Evolutionary conservation across 202 grass and related monocot species (phyloP).

Genomic region (Carex arenaria): DNA sequence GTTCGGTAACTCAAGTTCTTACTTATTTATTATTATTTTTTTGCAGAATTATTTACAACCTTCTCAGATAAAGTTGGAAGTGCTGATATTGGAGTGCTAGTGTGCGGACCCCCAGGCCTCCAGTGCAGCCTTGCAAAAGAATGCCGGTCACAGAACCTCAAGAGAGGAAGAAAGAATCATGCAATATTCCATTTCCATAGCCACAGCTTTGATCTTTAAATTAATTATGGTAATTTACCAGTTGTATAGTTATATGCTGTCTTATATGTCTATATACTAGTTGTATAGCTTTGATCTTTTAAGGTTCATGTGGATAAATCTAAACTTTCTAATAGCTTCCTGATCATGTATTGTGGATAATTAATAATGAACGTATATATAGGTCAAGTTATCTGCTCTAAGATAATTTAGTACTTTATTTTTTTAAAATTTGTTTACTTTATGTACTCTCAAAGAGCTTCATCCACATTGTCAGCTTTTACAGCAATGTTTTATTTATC

Average conservation of each 20-base stretch:
- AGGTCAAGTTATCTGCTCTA: background rate
- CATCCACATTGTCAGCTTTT: no score
- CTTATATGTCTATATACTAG: background rate
- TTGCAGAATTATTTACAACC: slow-evolving; percentile 58
- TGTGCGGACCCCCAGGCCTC: slow-evolving; percentile 76
- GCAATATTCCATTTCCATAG: slow-evolving; percentile 92
- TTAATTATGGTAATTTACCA: background rate
- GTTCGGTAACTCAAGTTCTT: background rate
- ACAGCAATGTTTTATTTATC: no score
- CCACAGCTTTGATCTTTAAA: slow-evolving; percentile 90
- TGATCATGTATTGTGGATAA: background rate
- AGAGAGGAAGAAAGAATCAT: slow-evolving; percentile 34
- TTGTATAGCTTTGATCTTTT: slow-evolving; percentile 5
- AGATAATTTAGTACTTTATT: background rate
- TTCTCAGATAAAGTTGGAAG: slow-evolving; percentile 53
- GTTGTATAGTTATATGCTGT: background rate
- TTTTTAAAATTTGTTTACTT: background rate
- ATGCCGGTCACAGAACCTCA: slow-evolving; percentile 63
- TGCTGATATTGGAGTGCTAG: slow-evolving; percentile 67
- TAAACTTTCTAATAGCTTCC: background rate
- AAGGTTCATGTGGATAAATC: background rate
- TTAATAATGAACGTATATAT: background rate
- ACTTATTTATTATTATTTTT: background rate
- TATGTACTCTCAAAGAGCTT: background rate
- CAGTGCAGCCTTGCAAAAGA: slow-evolving; percentile 74